Percentiles rank a stretch among this genome's conserved stretches.
Evolutionary conservation across 495 filamentous ascomycete species (phyloP).

Genomic region (Penicillium alfredii): DNA sequence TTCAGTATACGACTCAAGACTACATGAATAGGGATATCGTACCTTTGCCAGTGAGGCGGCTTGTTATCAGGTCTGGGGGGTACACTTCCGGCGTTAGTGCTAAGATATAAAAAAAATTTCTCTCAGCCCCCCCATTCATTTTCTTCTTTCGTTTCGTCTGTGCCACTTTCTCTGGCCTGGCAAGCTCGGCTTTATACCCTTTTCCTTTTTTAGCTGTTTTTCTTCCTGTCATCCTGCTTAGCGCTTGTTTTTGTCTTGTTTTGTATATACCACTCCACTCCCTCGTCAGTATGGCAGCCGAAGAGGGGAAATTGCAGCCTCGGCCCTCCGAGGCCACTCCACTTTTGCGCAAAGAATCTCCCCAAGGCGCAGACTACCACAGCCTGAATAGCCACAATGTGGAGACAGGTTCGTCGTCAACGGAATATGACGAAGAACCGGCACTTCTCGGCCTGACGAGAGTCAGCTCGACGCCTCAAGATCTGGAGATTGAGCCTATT

Average conservation of each 20-base stretch:
- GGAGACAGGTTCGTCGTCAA: conserved; percentile 17
- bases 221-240: too few relatives aligned
- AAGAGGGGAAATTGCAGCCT: not conserved
- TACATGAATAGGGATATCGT: too few relatives aligned
- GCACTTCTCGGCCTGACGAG: conserved; percentile 16
- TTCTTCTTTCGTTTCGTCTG: not conserved
- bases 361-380: conserved; percentile 6
- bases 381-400: conserved; percentile 5
- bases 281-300: not conserved
- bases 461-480: conserved; percentile 29
- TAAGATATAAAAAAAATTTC: conserved; percentile 3
- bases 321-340: conserved; percentile 16
- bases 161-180: not conserved
- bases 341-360: conserved; percentile 10
- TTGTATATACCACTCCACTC: too few relatives aligned
- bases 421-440: conserved; percentile 18
- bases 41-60: too few relatives aligned
- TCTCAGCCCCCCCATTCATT: too few relatives aligned
- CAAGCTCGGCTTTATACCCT: too few relatives aligned
- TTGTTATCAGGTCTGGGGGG: too few relatives aligned
- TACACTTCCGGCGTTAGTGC: too few relatives aligned
- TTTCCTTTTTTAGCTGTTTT: too few relatives aligned
- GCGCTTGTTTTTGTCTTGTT: too few relatives aligned
- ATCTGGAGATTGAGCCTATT: conserved; percentile 25
- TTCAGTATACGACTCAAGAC: too few relatives aligned